phyloP scores from a whole-genome alignment of 2,329 filamentous ascomycete species.

The Stagonosporopsis vannaccii region DNA sequence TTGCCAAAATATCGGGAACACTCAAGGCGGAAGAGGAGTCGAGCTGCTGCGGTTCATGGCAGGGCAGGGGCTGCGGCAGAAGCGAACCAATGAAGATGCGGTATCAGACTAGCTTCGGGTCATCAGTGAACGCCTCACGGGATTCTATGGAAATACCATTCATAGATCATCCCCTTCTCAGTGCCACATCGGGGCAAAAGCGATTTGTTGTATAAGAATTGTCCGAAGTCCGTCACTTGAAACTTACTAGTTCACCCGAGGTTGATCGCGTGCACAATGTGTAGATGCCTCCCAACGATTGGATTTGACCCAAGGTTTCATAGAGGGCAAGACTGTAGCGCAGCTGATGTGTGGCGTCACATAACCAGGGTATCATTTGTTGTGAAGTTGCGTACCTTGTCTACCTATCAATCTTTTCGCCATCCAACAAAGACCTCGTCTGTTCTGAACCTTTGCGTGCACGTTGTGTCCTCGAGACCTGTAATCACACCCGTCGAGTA shows the following conservation, averaged over 20 bases:
- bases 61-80: neutral
- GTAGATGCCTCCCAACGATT: neutral
- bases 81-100: constrained; percentile 5
- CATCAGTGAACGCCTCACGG: constrained; percentile 16
- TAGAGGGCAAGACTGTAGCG: neutral
- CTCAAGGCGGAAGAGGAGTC: neutral
- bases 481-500: constrained; percentile 83
- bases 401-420: constrained; percentile 52
- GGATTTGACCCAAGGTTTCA: neutral
- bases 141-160: neutral
- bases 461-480: constrained; percentile 79
- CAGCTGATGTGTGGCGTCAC: neutral
- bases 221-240: constrained; percentile 18
- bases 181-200: neutral
- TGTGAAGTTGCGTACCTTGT: constrained; percentile 2
- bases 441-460: constrained; percentile 59
- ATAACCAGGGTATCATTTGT: constrained; percentile 20
- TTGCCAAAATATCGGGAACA: neutral
- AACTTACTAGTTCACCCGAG: neutral
- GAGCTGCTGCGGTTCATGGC: constrained; percentile 3
- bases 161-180: constrained; percentile 1
- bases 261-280: neutral
- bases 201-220: neutral
- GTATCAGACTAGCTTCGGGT: constrained; percentile 9
- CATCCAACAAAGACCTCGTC: constrained; percentile 60